A percentile compares a stretch with the other conserved stretches of the same genome.
phyloP scores from a whole-genome alignment of 108 stramenopile species.

The Pseudonitzschia delicatissima region DNA sequence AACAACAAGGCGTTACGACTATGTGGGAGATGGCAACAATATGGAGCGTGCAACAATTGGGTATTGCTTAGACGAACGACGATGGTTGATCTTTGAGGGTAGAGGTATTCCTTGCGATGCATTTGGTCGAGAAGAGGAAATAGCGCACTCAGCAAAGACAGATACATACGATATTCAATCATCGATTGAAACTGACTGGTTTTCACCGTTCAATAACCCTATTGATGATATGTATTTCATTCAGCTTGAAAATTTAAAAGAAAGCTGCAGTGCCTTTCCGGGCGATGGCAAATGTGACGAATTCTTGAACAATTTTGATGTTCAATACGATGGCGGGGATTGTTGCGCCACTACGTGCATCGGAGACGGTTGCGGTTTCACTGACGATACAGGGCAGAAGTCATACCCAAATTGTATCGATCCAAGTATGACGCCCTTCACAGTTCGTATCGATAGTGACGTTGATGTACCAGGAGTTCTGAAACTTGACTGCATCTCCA shows the following conservation, averaged over 20 bases:
- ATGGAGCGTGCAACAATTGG: not conserved
- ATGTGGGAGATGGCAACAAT: no score
- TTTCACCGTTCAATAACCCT: not conserved
- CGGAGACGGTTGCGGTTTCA: no score
- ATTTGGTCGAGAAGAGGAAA: no score
- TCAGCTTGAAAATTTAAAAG: not conserved
- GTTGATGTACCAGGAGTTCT: not conserved
- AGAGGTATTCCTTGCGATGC: not conserved
- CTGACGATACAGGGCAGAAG: not conserved
- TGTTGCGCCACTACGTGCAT: not conserved
- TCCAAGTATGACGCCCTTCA: not conserved
- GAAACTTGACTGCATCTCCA: not conserved
- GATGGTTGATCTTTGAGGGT: not conserved
- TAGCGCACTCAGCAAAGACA: not conserved
- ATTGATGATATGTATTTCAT: not conserved
- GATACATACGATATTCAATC: not conserved
- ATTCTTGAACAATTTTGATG: not conserved
- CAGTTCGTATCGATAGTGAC: slow-evolving; percentile 1
- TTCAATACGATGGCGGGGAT: slow-evolving; percentile 5
- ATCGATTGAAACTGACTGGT: no score
- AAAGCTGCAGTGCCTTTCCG: no score
- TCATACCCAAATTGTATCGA: not conserved
- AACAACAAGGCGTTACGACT: no score
- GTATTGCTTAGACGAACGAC: not conserved
- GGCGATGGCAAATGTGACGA: not conserved